Evolutionary conservation across 2,329 filamentous ascomycete genomes (phyloP), one percentile per base, ranked within the genome.

Genomic region (Aureobasidium sp.): DNA sequence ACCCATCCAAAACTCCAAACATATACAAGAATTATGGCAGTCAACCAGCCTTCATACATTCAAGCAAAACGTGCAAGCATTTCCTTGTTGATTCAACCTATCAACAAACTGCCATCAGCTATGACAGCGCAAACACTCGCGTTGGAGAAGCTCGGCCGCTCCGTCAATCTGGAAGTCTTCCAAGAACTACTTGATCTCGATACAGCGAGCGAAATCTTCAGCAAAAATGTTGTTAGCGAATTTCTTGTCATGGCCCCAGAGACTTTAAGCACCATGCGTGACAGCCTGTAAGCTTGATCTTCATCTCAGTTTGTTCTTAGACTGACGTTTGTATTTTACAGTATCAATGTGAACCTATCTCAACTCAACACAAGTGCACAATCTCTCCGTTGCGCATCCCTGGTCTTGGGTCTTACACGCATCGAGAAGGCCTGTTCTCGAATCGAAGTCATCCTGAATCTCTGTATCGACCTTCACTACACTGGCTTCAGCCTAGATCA

Each of bases 161-260:
- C 36, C 9, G 47, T 55, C 38, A 38, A 64, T 16, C 36, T 64
- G 60, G 27, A 2, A 16, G 29, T 64, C 8, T 64, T 64, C 7
- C 50, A 55, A n/a, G 60, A 64, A n/a, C n/a, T 64, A 16, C 60
- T 64, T 9, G 60, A 64, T 13, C 50, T 64, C 11, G 60, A 64
- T n/a, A n/a, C 60, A 27, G 50, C 60, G 27, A 31, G 16, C 16
- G 60, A 64, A 20, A 7, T 20, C 13, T 64, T 64, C 29, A 64
- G 60, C 50, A 64, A 40, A 15, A 40, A 54, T 16, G 31, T 64
- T 27, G 40, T 64, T 4, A 23, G 40, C 40, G 60, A 64, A 20
- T 64, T 47, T 29, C 31, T 55, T 11, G 29, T 36, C 23, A 45
- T 64, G 48, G 60, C 38, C 13, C 38, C 48, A 18, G 38, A 45